Conservation (phyloP, 2,329 filamentous ascomycete species). For the Cercospora janseana region DNA sequence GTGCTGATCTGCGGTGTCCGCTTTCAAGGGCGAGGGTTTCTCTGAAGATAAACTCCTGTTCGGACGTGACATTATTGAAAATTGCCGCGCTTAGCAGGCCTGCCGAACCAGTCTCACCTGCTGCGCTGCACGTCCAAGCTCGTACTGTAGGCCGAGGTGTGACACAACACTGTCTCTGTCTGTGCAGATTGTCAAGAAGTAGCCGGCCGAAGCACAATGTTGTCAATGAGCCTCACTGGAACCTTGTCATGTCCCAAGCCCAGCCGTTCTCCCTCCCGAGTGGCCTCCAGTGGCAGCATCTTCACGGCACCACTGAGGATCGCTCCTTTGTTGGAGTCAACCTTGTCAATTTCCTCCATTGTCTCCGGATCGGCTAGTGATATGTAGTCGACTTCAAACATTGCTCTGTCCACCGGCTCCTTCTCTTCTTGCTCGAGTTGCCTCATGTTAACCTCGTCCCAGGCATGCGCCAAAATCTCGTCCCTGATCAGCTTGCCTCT, state of each 20-base stretch:
- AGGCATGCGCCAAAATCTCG: slow-evolving; percentile 71
- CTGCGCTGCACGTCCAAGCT: no score
- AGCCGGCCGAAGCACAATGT: slow-evolving; percentile 53
- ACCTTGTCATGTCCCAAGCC: slow-evolving; percentile 71
- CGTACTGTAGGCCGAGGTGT: no score
- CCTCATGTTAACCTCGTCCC: slow-evolving; percentile 56
- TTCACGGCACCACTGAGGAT: slow-evolving; percentile 88
- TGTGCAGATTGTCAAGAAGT: slow-evolving; percentile 1
- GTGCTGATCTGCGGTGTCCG: no score
- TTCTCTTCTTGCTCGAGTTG: slow-evolving; percentile 63
- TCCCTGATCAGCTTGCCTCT: slow-evolving; percentile 55
- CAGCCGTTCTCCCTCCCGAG: slow-evolving; percentile 66
- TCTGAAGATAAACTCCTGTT: no score
- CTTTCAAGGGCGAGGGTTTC: no score
- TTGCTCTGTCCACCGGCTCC: slow-evolving; percentile 59
- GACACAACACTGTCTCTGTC: no score
- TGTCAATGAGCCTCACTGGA: slow-evolving; percentile 86
- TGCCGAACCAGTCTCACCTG: no score
- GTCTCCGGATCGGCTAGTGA: slow-evolving; percentile 83
- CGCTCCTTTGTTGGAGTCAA: slow-evolving; percentile 70
- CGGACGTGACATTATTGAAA: no score
- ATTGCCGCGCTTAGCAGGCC: no score
- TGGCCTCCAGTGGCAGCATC: slow-evolving; percentile 76
- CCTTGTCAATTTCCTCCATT: slow-evolving; percentile 70
- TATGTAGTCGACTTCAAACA: slow-evolving; percentile 86